These are phyloP conservation scores for Starmerella etchellsii DNA, from an alignment of 805 yeast genomes.

Conservation along the genomic window DNA sequence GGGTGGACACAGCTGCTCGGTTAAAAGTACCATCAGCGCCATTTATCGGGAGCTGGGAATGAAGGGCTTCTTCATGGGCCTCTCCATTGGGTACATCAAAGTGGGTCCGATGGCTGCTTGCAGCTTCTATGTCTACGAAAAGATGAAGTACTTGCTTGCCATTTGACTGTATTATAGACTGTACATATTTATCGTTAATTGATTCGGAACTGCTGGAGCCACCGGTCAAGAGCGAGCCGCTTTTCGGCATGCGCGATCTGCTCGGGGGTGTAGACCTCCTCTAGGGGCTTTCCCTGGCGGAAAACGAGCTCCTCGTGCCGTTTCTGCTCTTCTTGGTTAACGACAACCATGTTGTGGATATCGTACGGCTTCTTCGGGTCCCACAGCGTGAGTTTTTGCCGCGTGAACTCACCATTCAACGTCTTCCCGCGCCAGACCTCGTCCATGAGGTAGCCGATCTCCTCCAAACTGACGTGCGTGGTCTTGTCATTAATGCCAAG, in stretches of 20 bases:
- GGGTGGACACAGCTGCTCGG: slow-evolving; percentile 25
- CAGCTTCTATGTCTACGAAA: slow-evolving; percentile 85
- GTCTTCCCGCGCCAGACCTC: slow-evolving; percentile 91
- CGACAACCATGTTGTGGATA: slow-evolving; percentile 66
- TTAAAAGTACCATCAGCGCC: slow-evolving; percentile 31
- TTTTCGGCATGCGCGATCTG: slow-evolving; percentile 42
- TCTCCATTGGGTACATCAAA: slow-evolving; percentile 88
- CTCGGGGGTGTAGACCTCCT: slow-evolving; percentile 50
- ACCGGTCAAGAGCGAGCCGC: slow-evolving; percentile 63
- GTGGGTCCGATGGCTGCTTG: slow-evolving; percentile 97
- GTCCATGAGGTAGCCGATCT: slow-evolving; percentile 71
- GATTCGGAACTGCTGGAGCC: slow-evolving; percentile 48
- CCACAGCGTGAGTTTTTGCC: slow-evolving; percentile 78
- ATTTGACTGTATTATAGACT: slow-evolving; percentile 30
- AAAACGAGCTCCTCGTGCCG: slow-evolving; percentile 66
- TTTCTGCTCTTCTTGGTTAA: slow-evolving; percentile 81
- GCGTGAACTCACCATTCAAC: slow-evolving; percentile 70
- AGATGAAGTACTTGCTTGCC: slow-evolving; percentile 58
- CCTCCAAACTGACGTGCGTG: slow-evolving; percentile 50
- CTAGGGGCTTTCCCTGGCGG: slow-evolving; percentile 48
- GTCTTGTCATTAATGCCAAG: slow-evolving; percentile 56
- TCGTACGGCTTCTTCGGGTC: slow-evolving; percentile 50
- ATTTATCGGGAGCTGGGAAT: slow-evolving; percentile 66
- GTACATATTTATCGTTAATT: background rate
- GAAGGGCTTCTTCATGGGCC: slow-evolving; percentile 84